These are phyloP conservation scores for Halophytophthora polymorphica DNA, from an alignment of 352 stramenopile genomes.

Conservation along the genomic window DNA sequence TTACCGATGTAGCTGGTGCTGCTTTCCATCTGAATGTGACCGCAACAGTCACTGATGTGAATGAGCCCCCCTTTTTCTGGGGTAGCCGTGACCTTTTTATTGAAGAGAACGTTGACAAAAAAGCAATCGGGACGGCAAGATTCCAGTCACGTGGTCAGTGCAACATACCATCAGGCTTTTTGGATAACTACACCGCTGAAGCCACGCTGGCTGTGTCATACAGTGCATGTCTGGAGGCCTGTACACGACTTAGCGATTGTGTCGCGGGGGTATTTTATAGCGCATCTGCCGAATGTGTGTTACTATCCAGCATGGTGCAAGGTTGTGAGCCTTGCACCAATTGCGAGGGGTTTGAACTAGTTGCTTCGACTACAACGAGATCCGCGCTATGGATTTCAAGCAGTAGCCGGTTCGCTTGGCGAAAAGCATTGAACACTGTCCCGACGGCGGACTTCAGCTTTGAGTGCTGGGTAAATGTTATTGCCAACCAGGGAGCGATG, in stretches of 20 bases:
- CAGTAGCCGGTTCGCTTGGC: constrained; percentile 5
- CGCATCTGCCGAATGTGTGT: constrained; percentile 14
- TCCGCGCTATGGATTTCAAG: constrained; percentile 17
- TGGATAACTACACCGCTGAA: background rate
- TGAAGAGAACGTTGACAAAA: constrained; percentile 20
- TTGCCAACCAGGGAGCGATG: constrained; percentile 13
- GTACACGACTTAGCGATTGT: constrained; percentile 7
- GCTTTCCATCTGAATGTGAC: constrained; percentile 5
- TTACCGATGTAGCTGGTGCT: constrained; percentile 5
- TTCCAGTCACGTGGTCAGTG: constrained; percentile 21
- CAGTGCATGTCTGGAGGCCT: constrained; percentile 14
- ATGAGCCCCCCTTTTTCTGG: constrained; percentile 40
- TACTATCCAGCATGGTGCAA: constrained; percentile 1
- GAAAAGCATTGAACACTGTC: constrained; percentile 3
- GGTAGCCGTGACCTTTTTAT: constrained; percentile 37
- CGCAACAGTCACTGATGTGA: constrained; percentile 33
- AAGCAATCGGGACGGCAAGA: constrained; percentile 14
- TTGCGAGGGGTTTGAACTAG: constrained; percentile 24
- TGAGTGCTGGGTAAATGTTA: constrained; percentile 21
- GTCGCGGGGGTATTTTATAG: constrained; percentile 13
- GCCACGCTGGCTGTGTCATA: constrained; percentile 10
- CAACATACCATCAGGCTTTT: background rate
- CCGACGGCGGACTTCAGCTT: constrained; percentile 10
- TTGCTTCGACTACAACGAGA: background rate
- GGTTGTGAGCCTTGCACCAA: constrained; percentile 12